Base-by-base conservation (phyloP, 2,329 filamentous ascomycete genomes). In the Fusarium compactum region DNA sequence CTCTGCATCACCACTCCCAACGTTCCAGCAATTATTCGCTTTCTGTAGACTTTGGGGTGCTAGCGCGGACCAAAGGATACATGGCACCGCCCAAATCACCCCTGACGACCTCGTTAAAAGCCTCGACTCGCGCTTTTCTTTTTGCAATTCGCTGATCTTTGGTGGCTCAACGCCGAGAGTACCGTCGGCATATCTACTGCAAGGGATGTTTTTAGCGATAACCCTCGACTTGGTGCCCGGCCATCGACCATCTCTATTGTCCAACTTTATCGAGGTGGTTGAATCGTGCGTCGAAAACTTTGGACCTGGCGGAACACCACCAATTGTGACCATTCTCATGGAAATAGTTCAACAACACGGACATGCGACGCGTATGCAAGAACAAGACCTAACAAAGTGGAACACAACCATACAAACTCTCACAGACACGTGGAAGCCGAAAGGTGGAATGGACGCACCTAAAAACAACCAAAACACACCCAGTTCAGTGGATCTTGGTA, bases 1-100 rank as follows among this genome's bases (percentile, higher is more conserved):
- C 27, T 62, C 44, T 25, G 68, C 72, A 20, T 80, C 82, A 38
- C 78, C 80, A 6, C 59, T 82, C n/a, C 79, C 77, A 41, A 81
- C 80, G 2, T 82, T 84, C 60, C 83, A 81, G 58, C 82, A 84
- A 63, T 72, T 84, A 3, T 81, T 80, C 63, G 71, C 76, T 6
- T 80, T 84, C 40, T 77, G 80, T 55, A 78, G 77, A 60, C 75
- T 80, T 11, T 76, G 82, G 54, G 73, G 76, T 11, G 47, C 65
- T 18, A 75, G 69, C 54, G 70, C 75, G 70, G 66, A 71, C 56
- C 57, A 68, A 30, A 60, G 57, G 34, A 16, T 70, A 40, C 65
- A 70, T 52, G 57, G 38, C 51, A 56, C 54, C 46, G 46, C 58
- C 40, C 65, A 54, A 34, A 64, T 68, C 15, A 67, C 59, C 10